phyloP scores from a whole-genome alignment of 441 rosid species.

The Erysimum cheiri region DNA sequence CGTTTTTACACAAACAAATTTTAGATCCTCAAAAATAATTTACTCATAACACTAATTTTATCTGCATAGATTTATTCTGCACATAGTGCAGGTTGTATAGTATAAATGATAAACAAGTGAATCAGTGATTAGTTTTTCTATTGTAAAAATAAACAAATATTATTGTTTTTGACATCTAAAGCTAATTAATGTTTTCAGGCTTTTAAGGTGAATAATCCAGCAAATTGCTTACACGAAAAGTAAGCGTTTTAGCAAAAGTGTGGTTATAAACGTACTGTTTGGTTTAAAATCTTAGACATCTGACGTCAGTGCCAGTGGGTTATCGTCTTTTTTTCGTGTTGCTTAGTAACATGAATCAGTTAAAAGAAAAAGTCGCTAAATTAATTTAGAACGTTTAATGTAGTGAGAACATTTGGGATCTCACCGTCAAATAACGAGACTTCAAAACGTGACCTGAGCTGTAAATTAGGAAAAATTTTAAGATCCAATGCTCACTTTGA shows the following conservation, averaged over 20 bases:
- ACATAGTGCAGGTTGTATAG: too few relatives aligned
- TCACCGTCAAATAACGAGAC: constrained; percentile 27
- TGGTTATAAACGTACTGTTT: constrained; percentile 6
- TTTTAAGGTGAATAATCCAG: constrained; percentile 43
- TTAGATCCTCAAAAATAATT: too few relatives aligned
- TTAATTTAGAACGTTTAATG: background rate
- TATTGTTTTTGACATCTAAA: background rate
- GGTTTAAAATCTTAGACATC: background rate
- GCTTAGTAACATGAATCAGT: background rate
- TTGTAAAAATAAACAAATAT: background rate
- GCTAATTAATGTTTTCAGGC: constrained; percentile 24
- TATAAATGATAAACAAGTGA: constrained; percentile 23
- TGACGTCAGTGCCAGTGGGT: background rate
- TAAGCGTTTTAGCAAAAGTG: constrained; percentile 28
- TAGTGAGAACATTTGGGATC: constrained; percentile 18
- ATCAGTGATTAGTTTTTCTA: constrained; percentile 24
- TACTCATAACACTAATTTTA: too few relatives aligned
- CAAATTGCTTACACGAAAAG: constrained; percentile 31
- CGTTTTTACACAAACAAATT: too few relatives aligned
- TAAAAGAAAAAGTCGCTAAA: background rate
- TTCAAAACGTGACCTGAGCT: constrained; percentile 39
- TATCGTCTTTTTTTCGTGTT: background rate
- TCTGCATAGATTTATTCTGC: too few relatives aligned
- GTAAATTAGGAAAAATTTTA: constrained; percentile 27
- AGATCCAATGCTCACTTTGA: constrained; percentile 38